phyloP scores from a whole-genome alignment of 345 rosid species.

The Zanthoxylum bungeanum region DNA sequence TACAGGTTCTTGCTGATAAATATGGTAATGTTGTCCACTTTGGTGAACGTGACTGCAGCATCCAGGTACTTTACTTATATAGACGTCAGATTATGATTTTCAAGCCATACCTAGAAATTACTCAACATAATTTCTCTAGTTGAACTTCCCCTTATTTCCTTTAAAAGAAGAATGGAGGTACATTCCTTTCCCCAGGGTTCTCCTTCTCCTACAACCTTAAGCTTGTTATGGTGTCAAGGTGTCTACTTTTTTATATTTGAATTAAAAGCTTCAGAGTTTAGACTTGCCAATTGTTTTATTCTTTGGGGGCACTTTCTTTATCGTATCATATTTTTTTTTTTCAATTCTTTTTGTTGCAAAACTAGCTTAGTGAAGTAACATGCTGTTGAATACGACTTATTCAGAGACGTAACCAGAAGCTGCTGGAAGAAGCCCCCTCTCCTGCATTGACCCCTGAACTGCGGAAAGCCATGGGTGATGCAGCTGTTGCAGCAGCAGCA shows the following conservation, averaged over 20 bases:
- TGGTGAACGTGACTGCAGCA: slow-evolving; percentile 99
- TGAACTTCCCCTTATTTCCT: background rate
- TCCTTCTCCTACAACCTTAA: background rate
- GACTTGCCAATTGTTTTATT: background rate
- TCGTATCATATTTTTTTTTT: background rate
- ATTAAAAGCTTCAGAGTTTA: background rate
- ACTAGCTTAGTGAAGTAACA: slow-evolving; percentile 7
- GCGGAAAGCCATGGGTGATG: slow-evolving; percentile 99
- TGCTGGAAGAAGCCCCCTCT: slow-evolving; percentile 98
- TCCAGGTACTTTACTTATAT: slow-evolving; percentile 57
- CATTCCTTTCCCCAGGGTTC: background rate
- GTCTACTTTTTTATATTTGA: background rate
- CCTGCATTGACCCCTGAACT: slow-evolving; percentile 94
- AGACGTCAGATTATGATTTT: background rate
- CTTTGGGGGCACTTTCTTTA: background rate
- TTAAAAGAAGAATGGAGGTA: background rate
- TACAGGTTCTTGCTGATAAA: slow-evolving; percentile 95
- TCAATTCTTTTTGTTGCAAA: slow-evolving; percentile 5
- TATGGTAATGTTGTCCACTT: slow-evolving; percentile 96
- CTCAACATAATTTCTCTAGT: background rate
- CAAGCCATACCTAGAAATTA: background rate
- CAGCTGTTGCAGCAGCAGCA: slow-evolving; percentile 99
- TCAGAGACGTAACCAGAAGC: slow-evolving; percentile 96
- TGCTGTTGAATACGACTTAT: slow-evolving; percentile 25
- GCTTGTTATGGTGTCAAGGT: background rate